Evolutionary conservation across 768 basidiomycete species (phyloP), one percentile per base, ranked within the genome.

Genomic region (Pisolithus tinctorius): DNA sequence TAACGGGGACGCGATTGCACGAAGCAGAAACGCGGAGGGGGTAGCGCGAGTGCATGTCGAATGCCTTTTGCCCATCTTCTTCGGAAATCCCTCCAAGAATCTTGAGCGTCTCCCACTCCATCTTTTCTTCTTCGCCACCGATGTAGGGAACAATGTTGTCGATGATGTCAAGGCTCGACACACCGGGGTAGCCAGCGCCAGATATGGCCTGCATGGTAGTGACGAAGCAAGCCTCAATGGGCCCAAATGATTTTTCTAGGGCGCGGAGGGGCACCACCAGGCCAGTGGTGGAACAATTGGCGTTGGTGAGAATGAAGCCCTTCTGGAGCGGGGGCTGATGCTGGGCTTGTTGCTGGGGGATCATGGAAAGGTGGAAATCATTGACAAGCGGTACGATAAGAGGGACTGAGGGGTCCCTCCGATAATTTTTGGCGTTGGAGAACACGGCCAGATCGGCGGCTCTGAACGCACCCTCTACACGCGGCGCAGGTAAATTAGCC

Each of bases 161-260:
- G 57, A 96, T 60, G 66, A 97, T 90, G 69, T 98, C 96, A 51
- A 99, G 76, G 40, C 79, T 77, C 11, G 92, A 70, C 1, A 98
- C 84, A 47, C 95, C 96, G 1, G 96, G 96, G 72, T 98, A 99
- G n/a, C 96, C 96, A 0, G 81, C 94, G 36, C 96, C 96, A 0
- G 91, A 94, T 69, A 98, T 93, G 54, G 96, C 96, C 68, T 99
- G 96, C 78, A 98, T 83, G 4, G 96, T 99, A 6, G 93, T 96
- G 65, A 94, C 86, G 62, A 97, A 73, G 62, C 91, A 83, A 2
- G 83, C 79, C 59, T 97, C 90, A 64, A 99, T 76, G n/a, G 93
- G 94, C 5, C 96, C 96, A 55, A 98, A 99, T 0, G 87, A 77
- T 55, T 78, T 81, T 68, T 96, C 93, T 57, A 97, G 80, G 0